Evolutionary conservation across 2,329 filamentous ascomycete genomes (phyloP), one percentile per base, ranked within the genome.

Genomic region (Pseudogymnoascus sp.): DNA sequence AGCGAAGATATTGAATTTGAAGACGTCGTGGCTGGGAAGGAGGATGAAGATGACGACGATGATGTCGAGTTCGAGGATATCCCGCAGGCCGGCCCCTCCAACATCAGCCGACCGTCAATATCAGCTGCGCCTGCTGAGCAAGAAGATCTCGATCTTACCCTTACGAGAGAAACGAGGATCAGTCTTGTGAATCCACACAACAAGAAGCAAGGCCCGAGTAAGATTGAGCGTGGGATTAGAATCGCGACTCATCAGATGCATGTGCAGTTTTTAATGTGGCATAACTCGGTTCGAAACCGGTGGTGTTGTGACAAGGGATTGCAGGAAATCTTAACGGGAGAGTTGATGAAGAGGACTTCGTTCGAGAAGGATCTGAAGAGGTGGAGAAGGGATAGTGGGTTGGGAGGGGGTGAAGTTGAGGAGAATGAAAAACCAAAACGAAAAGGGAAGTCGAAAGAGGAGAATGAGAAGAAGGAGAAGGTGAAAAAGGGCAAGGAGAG

Each of bases 191-290:
- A 87, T 66, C 78, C 83, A 0, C 78, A 84, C 49, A 84, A 84
- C 22, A 78, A 79, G 16, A 96, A 91, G 75, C 96, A 93, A 72
- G 92, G 91, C 0, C 89, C 90, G 0, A 89, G 90, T 2, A 96
- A 96, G 75, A 84, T 89, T 28, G 91, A 97, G 71, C 85, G 91
- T 60, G 83, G 86, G 64, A 89, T 93, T 62, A 84, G 94, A 25
- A 83, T 87, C 35, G 82, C 86, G 3, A 92, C 91, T 0, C 94
- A 99, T 74, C 90, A 90, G 68, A 81, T 96, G 67, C 94, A 99
- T 74, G 92, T 97, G 1, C 87, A 95, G 72, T 84, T 86, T 60
- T 78, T 99, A 14, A 82, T 99, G 64, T 97, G 89, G 81, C 92
- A 97, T 72, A 97, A 97, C 71, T 84, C 90, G 0, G 75, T 94